Conservation (phyloP, 2,329 filamentous ascomycete genomes). For the Aspergillus sp. region DNA sequence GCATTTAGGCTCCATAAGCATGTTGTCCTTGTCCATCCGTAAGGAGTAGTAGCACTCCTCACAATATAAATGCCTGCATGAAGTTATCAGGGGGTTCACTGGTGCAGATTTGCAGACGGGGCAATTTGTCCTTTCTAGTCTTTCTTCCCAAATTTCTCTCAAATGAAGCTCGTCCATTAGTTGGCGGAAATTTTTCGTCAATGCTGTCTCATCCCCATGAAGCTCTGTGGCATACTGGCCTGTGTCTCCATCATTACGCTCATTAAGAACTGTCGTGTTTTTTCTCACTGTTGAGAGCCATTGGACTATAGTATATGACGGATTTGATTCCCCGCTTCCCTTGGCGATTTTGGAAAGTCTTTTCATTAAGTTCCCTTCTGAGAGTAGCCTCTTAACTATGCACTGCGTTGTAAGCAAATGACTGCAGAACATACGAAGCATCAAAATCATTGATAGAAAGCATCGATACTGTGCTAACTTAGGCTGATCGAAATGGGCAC, state of each 20-base stretch:
- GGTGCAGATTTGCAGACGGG: constrained; percentile 45
- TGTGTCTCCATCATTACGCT: background rate
- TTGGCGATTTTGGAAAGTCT: constrained; percentile 40
- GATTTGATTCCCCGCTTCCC: constrained; percentile 21
- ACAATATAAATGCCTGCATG: constrained; percentile 61
- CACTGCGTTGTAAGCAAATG: constrained; percentile 53
- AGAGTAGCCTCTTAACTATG: constrained; percentile 48
- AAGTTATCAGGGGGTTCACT: constrained; percentile 46
- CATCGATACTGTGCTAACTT: constrained; percentile 36
- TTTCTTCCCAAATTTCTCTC: constrained; percentile 37
- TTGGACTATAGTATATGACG: constrained; percentile 24
- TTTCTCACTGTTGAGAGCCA: constrained; percentile 31
- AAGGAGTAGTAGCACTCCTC: constrained; percentile 44
- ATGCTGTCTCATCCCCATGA: constrained; percentile 6
- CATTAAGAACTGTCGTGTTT: background rate
- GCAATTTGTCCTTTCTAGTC: constrained; percentile 42
- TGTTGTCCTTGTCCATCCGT: constrained; percentile 11
- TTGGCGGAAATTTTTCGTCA: constrained; percentile 43
- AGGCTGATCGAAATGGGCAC: constrained; percentile 6
- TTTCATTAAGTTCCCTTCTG: constrained; percentile 47
- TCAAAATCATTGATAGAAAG: constrained; percentile 51
- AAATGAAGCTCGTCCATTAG: constrained; percentile 40
- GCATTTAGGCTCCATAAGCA: constrained; percentile 31
- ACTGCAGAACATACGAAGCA: constrained; percentile 54
- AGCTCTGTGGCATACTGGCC: background rate